Evolutionary conservation across 768 basidiomycete genomes (phyloP).

Genomic region (Phanerodontia chrysosporium): DNA sequence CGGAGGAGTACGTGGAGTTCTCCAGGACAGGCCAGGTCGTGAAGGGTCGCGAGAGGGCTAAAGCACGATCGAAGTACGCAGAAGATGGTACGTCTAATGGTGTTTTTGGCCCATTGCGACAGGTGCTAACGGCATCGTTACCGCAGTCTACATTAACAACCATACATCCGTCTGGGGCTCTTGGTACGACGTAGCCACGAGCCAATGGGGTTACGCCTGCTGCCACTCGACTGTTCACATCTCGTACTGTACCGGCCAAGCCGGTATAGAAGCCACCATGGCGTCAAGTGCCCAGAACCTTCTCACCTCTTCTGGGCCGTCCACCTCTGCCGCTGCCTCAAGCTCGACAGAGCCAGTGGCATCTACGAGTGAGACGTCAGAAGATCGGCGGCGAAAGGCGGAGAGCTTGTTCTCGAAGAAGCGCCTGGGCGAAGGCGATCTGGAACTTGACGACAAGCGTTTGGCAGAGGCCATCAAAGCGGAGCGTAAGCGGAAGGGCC

Average conservation of each 20-base stretch:
- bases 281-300: constrained; percentile 75
- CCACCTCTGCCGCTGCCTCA: constrained; percentile 9
- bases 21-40: constrained; percentile 87
- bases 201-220: constrained; percentile 90
- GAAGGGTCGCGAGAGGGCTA: constrained; percentile 86
- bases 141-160: constrained; percentile 81
- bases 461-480: constrained; percentile 69
- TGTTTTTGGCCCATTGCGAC: not conserved
- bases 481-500: constrained; percentile 75
- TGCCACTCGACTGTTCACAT: constrained; percentile 84
- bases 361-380: constrained; percentile 23
- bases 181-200: constrained; percentile 70
- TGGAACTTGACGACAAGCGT: constrained; percentile 68
- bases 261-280: constrained; percentile 70
- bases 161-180: constrained; percentile 98
- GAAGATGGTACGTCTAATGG: constrained; percentile 80
- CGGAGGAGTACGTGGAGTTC: constrained; percentile 97
- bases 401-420: constrained; percentile 78
- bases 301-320: constrained; percentile 40
- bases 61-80: constrained; percentile 87
- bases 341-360: constrained; percentile 5
- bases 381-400: constrained; percentile 34
- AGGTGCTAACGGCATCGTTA: not conserved
- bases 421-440: constrained; percentile 75
- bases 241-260: constrained; percentile 89